A percentile compares a stretch with the other conserved stretches of the same genome.
phyloP scores from a whole-genome alignment of 129 eudicot genomes.

The Gnaphalium uliginosum region DNA sequence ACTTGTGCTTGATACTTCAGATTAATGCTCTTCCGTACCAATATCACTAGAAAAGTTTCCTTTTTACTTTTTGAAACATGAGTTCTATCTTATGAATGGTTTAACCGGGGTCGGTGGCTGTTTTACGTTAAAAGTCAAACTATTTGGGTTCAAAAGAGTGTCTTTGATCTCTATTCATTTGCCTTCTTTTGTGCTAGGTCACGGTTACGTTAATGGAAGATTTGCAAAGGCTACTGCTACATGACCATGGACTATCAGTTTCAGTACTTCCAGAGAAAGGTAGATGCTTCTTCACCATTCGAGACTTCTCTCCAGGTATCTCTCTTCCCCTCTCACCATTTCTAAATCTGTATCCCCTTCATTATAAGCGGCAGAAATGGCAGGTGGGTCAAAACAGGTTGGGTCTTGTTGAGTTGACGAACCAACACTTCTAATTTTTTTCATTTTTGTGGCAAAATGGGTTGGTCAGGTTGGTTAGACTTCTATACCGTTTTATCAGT shows the following conservation, averaged over 20 bases:
- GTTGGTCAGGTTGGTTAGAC: background rate
- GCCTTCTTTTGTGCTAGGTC: background rate
- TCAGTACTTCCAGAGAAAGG: slow-evolving; percentile 64
- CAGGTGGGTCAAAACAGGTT: background rate
- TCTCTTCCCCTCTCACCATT: background rate
- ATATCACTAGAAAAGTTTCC: too few relatives aligned
- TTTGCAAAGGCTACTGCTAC: slow-evolving; percentile 37
- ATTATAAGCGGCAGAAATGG: background rate
- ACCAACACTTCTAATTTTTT: background rate
- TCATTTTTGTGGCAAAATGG: background rate
- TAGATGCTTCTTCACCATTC: slow-evolving; percentile 76
- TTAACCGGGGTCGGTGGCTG: background rate
- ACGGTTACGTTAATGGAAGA: slow-evolving; percentile 54
- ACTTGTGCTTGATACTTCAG: too few relatives aligned
- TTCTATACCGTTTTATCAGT: background rate
- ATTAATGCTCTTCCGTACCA: too few relatives aligned
- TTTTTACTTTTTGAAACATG: too few relatives aligned
- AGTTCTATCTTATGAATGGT: too few relatives aligned
- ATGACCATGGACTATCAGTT: slow-evolving; percentile 42
- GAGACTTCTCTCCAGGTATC: slow-evolving; percentile 78
- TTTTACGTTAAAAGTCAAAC: too few relatives aligned
- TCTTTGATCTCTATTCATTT: background rate
- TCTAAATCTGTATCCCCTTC: slow-evolving; percentile 5
- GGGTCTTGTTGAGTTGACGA: background rate
- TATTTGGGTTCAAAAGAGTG: background rate